These are phyloP conservation scores for Solanum sitiens DNA, from an alignment of 257 asterid species.

Conservation along the genomic window DNA sequence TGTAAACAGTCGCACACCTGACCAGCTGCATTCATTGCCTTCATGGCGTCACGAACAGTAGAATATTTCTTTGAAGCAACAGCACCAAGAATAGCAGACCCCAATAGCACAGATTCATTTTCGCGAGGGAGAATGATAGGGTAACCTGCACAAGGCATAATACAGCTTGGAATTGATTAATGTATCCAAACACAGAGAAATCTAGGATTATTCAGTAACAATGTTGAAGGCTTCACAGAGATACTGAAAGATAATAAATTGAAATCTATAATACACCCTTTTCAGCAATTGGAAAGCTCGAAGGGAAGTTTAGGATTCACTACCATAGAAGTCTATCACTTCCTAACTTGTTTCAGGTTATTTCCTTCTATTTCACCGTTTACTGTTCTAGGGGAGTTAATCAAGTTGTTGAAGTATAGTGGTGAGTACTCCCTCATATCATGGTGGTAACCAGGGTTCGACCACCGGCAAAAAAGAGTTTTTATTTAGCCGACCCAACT, in stretches of 20 bases:
- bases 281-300: not conserved
- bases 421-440: not conserved
- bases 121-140: conserved; percentile 88
- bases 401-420: not conserved
- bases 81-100: conserved; percentile 97
- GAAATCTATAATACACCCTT: not conserved
- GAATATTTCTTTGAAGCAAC: conserved; percentile 82
- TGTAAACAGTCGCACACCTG: conserved; percentile 25
- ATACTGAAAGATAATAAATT: not conserved
- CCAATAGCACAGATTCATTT: conserved; percentile 85
- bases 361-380: not conserved
- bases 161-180: not conserved
- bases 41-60: conserved; percentile 76
- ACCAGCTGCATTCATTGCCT: conserved; percentile 83
- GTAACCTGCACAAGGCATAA: conserved; percentile 34
- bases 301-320: not conserved
- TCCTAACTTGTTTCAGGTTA: not conserved
- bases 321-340: not conserved
- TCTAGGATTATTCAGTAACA: not conserved
- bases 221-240: not conserved
- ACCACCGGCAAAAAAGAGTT: not conserved
- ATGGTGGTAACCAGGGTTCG: not conserved
- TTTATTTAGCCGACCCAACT: not conserved
- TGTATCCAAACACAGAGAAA: not conserved
- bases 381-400: not conserved